Conservation (phyloP, 805 yeast genomes). For the Ogataea glucozyma region DNA sequence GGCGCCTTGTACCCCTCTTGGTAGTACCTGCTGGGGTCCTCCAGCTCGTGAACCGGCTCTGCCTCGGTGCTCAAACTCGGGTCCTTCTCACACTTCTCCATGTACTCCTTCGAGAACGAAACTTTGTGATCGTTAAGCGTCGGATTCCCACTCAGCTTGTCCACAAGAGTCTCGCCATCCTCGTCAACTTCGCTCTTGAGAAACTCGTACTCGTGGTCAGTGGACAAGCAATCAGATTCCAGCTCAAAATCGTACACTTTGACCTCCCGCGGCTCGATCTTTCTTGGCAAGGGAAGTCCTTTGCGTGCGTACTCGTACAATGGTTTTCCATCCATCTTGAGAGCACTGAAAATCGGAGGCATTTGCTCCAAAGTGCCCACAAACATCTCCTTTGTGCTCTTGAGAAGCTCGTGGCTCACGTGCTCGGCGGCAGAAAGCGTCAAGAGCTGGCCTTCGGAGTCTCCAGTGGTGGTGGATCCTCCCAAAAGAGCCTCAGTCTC, state of each 20-base stretch:
- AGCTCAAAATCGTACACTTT: conserved; percentile 56
- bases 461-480: conserved; percentile 90
- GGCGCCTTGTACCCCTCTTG: conserved; percentile 58
- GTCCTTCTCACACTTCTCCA: conserved; percentile 44
- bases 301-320: conserved; percentile 92
- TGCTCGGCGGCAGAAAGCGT: conserved; percentile 57
- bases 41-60: conserved; percentile 41
- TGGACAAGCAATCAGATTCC: conserved; percentile 51
- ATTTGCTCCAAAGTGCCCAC: conserved; percentile 83
- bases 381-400: conserved; percentile 57
- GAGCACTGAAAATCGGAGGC: conserved; percentile 93
- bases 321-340: conserved; percentile 93
- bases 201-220: conserved; percentile 55
- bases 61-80: conserved; percentile 36
- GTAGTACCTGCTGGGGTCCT: conserved; percentile 34
- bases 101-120: conserved; percentile 58
- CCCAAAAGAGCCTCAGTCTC: conserved; percentile 87
- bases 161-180: conserved; percentile 46
- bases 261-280: conserved; percentile 77
- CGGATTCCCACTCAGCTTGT: conserved; percentile 43
- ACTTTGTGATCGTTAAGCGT: conserved; percentile 65
- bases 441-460: conserved; percentile 81
- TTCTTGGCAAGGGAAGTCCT: conserved; percentile 78
- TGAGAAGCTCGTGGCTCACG: conserved; percentile 53
- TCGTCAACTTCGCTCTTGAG: conserved; percentile 46